Conservation (phyloP, 345 rosid species). For the Dipteronia dyeriana region DNA sequence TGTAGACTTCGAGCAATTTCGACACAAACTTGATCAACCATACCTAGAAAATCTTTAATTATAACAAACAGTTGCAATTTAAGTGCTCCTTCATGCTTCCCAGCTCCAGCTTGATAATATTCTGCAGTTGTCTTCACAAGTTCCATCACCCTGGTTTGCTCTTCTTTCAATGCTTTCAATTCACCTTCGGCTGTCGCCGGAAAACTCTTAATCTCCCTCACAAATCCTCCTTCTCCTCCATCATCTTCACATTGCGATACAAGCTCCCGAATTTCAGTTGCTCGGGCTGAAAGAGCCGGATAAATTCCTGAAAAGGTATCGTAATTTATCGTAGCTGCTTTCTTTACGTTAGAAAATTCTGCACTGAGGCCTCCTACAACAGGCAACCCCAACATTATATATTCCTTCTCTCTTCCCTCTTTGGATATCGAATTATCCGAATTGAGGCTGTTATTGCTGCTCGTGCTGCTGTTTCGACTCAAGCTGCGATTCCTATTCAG, state of each 20-base stretch:
- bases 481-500: constrained; percentile 48
- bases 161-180: constrained; percentile 41
- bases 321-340: constrained; percentile 72
- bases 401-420: constrained; percentile 67
- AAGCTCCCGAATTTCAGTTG: constrained; percentile 43
- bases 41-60: constrained; percentile 66
- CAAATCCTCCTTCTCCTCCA: constrained; percentile 44
- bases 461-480: constrained; percentile 36
- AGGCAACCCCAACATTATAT: constrained; percentile 66
- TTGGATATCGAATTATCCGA: constrained; percentile 29
- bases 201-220: constrained; percentile 56
- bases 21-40: constrained; percentile 78
- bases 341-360: constrained; percentile 74
- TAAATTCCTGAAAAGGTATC: constrained; percentile 42
- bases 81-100: constrained; percentile 41
- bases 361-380: constrained; percentile 71
- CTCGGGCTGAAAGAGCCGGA: constrained; percentile 48
- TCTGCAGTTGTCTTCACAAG: constrained; percentile 71
- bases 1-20: constrained; percentile 67
- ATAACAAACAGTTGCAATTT: constrained; percentile 66
- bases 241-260: constrained; percentile 34
- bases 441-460: constrained; percentile 27
- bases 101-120: constrained; percentile 70
- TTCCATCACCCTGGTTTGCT: constrained; percentile 59
- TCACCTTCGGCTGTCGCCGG: constrained; percentile 65